These are phyloP conservation scores for Metschnikowia reukaufii DNA, from an alignment of 805 yeast species.

Conservation along the genomic window DNA sequence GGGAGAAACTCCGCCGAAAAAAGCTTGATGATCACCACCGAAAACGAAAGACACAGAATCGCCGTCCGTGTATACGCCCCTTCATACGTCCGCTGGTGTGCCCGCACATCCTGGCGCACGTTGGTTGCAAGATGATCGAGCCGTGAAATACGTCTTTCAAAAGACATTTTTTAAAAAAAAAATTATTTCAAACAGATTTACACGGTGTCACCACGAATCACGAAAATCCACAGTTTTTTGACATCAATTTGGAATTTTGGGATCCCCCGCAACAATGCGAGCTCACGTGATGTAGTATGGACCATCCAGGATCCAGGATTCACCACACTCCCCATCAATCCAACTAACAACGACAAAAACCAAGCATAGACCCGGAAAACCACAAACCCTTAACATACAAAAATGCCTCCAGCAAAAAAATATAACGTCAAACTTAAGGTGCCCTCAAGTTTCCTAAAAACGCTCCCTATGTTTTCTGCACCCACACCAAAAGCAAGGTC, in stretches of 20 bases:
- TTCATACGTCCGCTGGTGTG: slow-evolving; percentile 80
- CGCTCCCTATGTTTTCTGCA: slow-evolving; percentile 36
- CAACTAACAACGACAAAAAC: too few species aligned
- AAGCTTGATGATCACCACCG: slow-evolving; percentile 62
- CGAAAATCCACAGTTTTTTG: too few species aligned
- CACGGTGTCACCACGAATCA: background rate
- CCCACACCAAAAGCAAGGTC: slow-evolving; percentile 29
- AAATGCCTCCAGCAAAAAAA: slow-evolving; percentile 39
- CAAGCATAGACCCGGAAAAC: too few species aligned
- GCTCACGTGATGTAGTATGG: too few species aligned
- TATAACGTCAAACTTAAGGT: slow-evolving; percentile 34
- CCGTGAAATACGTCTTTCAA: slow-evolving; percentile 23
- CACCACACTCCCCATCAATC: too few species aligned
- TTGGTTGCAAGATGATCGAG: slow-evolving; percentile 39
- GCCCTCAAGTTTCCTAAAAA: slow-evolving; percentile 30
- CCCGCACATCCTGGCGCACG: slow-evolving; percentile 53
- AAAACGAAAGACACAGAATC: slow-evolving; percentile 64
- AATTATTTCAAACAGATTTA: background rate
- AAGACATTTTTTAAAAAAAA: slow-evolving; percentile 10
- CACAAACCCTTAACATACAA: background rate
- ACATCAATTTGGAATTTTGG: too few species aligned
- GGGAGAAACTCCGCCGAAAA: slow-evolving; percentile 65
- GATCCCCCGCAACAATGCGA: too few species aligned
- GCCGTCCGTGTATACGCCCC: slow-evolving; percentile 81
- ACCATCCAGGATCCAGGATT: too few species aligned